Conservation (phyloP, 495 filamentous ascomycete species). For the Xylaria castorea region DNA sequence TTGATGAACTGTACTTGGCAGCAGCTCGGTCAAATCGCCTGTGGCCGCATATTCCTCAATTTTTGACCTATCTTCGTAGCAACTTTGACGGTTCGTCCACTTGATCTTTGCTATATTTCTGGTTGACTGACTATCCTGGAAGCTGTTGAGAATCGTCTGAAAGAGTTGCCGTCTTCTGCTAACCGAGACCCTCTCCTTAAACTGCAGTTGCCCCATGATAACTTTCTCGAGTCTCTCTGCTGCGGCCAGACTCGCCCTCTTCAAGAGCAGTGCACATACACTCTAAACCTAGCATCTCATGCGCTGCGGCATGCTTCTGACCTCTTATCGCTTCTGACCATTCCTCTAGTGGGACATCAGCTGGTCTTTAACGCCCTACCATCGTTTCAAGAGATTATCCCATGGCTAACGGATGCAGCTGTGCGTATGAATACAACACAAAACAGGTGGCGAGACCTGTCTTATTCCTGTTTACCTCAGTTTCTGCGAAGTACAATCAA, state of each 20-base stretch:
- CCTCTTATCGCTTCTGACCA: constrained; percentile 44
- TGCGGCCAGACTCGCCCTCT: constrained; percentile 20
- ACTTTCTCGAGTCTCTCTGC: constrained; percentile 27
- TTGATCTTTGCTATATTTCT: constrained; percentile 27
- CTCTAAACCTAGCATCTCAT: constrained; percentile 33
- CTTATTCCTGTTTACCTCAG: constrained; percentile 34
- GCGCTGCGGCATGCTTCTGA: constrained; percentile 40
- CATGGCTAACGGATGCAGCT: constrained; percentile 48
- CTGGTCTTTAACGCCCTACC: constrained; percentile 29
- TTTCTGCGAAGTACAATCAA: constrained; percentile 40
- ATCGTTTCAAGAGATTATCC: constrained; percentile 37
- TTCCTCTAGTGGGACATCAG: constrained; percentile 35
- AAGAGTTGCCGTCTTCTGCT: constrained; percentile 22
- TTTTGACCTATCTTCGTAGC: constrained; percentile 53
- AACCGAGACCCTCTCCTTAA: constrained; percentile 31
- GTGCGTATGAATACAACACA: constrained; percentile 39
- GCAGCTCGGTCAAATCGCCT: constrained; percentile 46
- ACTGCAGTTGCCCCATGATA: constrained; percentile 35
- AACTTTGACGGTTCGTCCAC: constrained; percentile 47
- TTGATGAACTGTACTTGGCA: constrained; percentile 50
- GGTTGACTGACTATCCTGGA: constrained; percentile 13
- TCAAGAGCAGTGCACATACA: constrained; percentile 38
- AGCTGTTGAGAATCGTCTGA: constrained; percentile 22
- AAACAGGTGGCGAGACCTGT: constrained; percentile 35
- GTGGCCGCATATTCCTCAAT: constrained; percentile 52